Evolutionary conservation across 2,329 filamentous ascomycete species (phyloP), one percentile per base, ranked within the genome.

Genomic region (Alternaria sp.): DNA sequence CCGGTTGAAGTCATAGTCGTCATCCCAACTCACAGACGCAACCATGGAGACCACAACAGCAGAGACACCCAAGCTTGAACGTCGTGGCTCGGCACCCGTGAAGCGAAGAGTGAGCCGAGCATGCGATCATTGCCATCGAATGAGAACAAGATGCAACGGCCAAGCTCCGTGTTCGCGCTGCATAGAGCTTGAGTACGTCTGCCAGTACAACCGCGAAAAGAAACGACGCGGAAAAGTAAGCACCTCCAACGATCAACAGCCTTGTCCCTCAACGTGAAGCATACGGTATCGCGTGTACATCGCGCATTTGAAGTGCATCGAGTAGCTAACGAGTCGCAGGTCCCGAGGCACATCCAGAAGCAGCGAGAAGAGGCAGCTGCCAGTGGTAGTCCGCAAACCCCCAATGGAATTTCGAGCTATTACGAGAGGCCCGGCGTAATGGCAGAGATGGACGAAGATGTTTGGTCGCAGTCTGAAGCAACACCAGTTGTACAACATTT

Each of bases 161-260:
- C 92, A 96, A 79, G 88, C 92, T 67, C 94, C 94, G 56, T 97
- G 94, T 78, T 93, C 93, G 53, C 93, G 97, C 80, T 97, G 94
- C 80, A 90, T 94, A 75, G 51, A 67, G 49, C 95, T 96, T 72
- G 91, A 91, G 28, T 85, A 97, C 70, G 89, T 90, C 46, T 97
- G 94, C 83, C 93, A 97, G 81, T 97, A 97, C 82, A 90, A 93
- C 66, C 89, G 94, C 62, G 93, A 96, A 81, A 89, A 93, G 71
- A 97, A 97, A 84, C 96, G 97, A 84, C 88, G 94, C 75, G 94
- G 94, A 70, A 97, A 97, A 80, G 93, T 93, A 15, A 96, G 93
- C 3, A 51, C 21, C 28, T 23, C 49, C 23, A 25, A 23, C 28
- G 11, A 15, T 23, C 30, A 19, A 28, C n/a, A 40, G 5, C n/a